Conservation (phyloP, 2,329 filamentous ascomycete genomes). For the Alternaria sp. region DNA sequence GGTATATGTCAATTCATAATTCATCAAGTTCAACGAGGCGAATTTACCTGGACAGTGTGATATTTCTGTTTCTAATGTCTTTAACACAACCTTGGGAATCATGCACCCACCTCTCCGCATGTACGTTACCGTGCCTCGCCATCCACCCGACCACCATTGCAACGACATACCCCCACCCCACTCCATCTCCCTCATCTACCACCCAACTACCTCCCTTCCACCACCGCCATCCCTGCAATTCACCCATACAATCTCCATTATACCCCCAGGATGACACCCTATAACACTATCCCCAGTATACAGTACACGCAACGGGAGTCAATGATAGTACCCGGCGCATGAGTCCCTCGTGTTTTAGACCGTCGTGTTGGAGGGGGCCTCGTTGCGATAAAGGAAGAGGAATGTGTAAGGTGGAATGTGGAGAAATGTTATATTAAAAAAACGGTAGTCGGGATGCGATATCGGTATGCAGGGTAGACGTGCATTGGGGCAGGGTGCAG, state of each 20-base stretch:
- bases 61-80: neutral
- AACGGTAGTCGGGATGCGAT: neutral
- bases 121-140: neutral
- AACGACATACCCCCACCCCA: neutral
- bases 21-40: too few species aligned
- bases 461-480: neutral
- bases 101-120: too few species aligned
- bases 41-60: too few species aligned
- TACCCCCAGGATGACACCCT: neutral
- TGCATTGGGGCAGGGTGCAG: neutral
- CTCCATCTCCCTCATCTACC: neutral
- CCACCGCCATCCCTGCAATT: neutral
- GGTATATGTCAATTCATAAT: too few species aligned
- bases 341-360: neutral
- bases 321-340: slow-evolving; percentile 11
- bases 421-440: neutral
- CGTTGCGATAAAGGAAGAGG: too few species aligned
- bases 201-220: too few species aligned
- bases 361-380: neutral
- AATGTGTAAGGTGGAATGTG: neutral
- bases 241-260: neutral
- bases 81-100: neutral
- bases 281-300: slow-evolving; percentile 3
- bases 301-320: neutral
- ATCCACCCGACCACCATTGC: neutral